These are phyloP conservation scores for Diospyros lotus DNA, from an alignment of 148 eudicot species.

Conservation along the genomic window DNA sequence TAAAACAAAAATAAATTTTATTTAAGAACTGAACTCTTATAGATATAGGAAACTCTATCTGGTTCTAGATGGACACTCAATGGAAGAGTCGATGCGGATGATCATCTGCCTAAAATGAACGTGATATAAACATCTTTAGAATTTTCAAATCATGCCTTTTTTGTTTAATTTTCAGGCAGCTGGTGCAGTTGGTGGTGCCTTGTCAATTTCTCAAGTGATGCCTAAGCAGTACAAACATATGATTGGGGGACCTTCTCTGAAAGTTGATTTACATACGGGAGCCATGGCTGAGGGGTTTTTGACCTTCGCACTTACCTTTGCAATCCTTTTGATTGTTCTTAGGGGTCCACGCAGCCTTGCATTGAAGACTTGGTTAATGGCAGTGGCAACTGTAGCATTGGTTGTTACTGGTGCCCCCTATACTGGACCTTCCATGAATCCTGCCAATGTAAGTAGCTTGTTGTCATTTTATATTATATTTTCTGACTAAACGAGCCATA, in stretches of 20 bases:
- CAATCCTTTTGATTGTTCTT: conserved; percentile 52
- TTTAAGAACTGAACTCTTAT: background rate
- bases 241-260: conserved; percentile 78
- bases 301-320: conserved; percentile 68
- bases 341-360: conserved; percentile 54
- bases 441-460: conserved; percentile 68
- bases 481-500: background rate
- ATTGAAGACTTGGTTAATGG: conserved; percentile 67
- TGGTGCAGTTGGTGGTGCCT: conserved; percentile 80
- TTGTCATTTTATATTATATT: background rate
- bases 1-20: background rate
- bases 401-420: conserved; percentile 63
- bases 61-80: background rate
- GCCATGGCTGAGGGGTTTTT: conserved; percentile 81
- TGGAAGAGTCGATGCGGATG: background rate
- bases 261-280: conserved; percentile 84
- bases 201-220: conserved; percentile 69
- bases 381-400: conserved; percentile 63
- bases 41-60: background rate
- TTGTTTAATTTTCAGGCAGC: conserved; percentile 48
- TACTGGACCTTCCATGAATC: conserved; percentile 94
- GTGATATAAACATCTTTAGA: background rate
- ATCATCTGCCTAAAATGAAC: background rate
- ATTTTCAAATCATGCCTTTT: background rate
- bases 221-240: conserved; percentile 71